phyloP scores from a whole-genome alignment of 768 basidiomycete genomes.

The Amanita molliuscula region DNA sequence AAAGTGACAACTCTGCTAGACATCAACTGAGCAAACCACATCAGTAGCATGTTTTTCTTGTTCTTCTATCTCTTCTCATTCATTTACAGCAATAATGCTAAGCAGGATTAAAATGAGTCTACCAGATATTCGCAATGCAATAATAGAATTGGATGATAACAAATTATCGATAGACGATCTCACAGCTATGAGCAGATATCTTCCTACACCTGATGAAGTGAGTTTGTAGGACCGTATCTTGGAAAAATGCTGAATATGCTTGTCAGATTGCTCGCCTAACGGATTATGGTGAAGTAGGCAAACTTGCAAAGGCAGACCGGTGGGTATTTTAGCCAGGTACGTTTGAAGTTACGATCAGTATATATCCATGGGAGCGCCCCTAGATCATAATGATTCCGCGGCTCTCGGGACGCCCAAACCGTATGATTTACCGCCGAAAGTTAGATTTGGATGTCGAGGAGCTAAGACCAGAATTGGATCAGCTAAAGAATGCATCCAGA shows the following conservation, averaged over 20 bases:
- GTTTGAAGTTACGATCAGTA: slow-evolving; percentile 1
- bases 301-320: slow-evolving; percentile 75
- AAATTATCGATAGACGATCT: slow-evolving; percentile 66
- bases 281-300: slow-evolving; percentile 60
- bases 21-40: slow-evolving; percentile 75
- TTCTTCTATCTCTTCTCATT: slow-evolving; percentile 5
- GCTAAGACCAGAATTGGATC: slow-evolving; percentile 70
- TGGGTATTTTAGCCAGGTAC: slow-evolving; percentile 76
- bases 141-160: slow-evolving; percentile 64
- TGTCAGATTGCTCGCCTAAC: slow-evolving; percentile 51
- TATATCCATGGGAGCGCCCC: background rate
- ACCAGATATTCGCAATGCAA: slow-evolving; percentile 55
- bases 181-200: slow-evolving; percentile 59
- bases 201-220: slow-evolving; percentile 81
- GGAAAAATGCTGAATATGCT: background rate
- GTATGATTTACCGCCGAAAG: slow-evolving; percentile 77
- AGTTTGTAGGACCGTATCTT: background rate
- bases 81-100: slow-evolving; percentile 67
- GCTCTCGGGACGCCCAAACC: slow-evolving; percentile 60
- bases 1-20: slow-evolving; percentile 65
- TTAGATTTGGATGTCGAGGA: slow-evolving; percentile 80
- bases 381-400: slow-evolving; percentile 76
- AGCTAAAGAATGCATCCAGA: slow-evolving; percentile 55
- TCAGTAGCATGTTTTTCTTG: slow-evolving; percentile 36
- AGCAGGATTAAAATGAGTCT: slow-evolving; percentile 59